A percentile compares a stretch with the other conserved stretches of the same genome.
Conservation (phyloP, 2,329 filamentous ascomycete species). For the Aspergillus pseudoviridinutans region DNA sequence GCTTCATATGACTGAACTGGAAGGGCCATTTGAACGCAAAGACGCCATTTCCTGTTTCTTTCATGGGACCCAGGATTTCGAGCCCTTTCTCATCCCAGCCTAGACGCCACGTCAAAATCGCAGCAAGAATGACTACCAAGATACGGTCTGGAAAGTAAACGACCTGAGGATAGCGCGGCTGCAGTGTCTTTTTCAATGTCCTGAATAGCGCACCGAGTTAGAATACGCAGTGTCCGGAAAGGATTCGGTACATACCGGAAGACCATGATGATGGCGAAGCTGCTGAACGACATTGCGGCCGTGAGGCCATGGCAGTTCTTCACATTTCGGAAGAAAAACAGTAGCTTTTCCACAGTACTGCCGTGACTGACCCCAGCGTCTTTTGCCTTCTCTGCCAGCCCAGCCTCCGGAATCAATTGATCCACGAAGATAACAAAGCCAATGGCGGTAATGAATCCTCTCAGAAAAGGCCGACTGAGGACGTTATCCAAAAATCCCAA, state of each 20-base stretch:
- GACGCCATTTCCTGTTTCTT: conserved; percentile 63
- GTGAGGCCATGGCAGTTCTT: conserved; percentile 69
- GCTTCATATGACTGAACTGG: conserved; percentile 67
- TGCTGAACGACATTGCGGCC: conserved; percentile 68
- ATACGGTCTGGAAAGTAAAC: conserved; percentile 93
- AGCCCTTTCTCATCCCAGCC: conserved; percentile 78
- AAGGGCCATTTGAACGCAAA: conserved; percentile 89
- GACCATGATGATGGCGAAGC: conserved; percentile 87
- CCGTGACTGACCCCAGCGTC: conserved; percentile 66
- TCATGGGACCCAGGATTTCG: conserved; percentile 76
- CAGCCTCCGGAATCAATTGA: conserved; percentile 86
- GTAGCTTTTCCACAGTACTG: conserved; percentile 79
- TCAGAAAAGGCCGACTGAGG: conserved; percentile 82
- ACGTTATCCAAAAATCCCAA: conserved; percentile 94
- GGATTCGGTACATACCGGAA: conserved; percentile 57
- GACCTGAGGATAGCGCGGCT: conserved; percentile 72
- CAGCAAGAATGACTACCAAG: conserved; percentile 78
- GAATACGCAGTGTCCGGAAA: neutral
- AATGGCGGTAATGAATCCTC: conserved; percentile 96
- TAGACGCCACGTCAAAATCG: conserved; percentile 71
- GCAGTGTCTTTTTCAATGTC: conserved; percentile 74
- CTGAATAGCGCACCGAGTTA: conserved; percentile 42
- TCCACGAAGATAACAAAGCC: conserved; percentile 95
- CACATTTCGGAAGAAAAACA: conserved; percentile 69
- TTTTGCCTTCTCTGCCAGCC: conserved; percentile 64